Conservation (phyloP, 73 alveolate species). For the Stentor coeruleus region DNA sequence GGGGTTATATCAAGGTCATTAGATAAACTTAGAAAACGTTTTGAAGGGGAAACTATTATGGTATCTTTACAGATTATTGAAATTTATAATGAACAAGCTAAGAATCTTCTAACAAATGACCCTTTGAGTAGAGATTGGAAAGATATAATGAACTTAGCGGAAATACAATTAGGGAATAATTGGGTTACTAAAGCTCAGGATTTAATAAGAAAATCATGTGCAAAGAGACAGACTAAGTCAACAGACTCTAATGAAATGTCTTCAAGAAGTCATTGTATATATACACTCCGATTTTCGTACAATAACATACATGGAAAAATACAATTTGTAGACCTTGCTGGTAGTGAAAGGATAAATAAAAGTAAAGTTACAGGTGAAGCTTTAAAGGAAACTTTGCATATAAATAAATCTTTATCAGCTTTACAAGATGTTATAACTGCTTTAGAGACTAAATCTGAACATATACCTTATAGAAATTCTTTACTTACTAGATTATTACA, state of each 20-base stretch:
- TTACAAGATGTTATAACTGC: slow-evolving; percentile 53
- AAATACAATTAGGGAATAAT: no score
- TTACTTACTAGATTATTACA: slow-evolving; percentile 47
- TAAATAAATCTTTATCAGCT: slow-evolving; percentile 46
- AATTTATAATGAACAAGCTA: background rate
- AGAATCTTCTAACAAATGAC: background rate
- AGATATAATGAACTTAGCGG: no score
- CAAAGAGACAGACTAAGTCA: slow-evolving; percentile 62
- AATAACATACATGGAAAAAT: slow-evolving; percentile 63
- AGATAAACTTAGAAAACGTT: background rate
- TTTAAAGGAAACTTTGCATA: slow-evolving; percentile 50
- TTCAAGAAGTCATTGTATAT: slow-evolving; percentile 71
- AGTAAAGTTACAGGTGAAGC: slow-evolving; percentile 60
- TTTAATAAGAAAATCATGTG: slow-evolving; percentile 57
- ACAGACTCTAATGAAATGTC: slow-evolving; percentile 72
- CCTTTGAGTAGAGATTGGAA: no score
- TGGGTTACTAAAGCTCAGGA: no score
- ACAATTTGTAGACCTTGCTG: slow-evolving; percentile 90
- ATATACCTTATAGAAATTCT: slow-evolving; percentile 59
- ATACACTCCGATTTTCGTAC: slow-evolving; percentile 51
- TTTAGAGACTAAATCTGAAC: slow-evolving; percentile 50
- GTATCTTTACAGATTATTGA: background rate
- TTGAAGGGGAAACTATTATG: background rate
- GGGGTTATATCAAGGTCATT: background rate
- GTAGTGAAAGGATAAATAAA: slow-evolving; percentile 79